phyloP scores from a whole-genome alignment of 257 asterid genomes.

The Ilex asprella region DNA sequence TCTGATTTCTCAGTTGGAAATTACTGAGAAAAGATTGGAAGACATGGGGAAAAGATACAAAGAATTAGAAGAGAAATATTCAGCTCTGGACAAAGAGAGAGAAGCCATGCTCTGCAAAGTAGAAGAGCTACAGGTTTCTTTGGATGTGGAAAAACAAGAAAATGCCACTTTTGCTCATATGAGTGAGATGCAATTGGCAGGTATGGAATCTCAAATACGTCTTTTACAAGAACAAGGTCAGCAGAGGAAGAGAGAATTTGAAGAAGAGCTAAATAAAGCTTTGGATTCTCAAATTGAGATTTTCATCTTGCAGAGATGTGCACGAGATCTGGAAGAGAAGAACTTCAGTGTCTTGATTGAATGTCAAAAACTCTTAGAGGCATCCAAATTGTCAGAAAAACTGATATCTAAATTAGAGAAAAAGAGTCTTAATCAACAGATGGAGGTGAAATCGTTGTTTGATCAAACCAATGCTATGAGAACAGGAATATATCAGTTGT shows the following conservation, averaged over 20 bases:
- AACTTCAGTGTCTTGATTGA: conserved; percentile 30
- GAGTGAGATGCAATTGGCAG: conserved; percentile 34
- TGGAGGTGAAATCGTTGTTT: conserved; percentile 45
- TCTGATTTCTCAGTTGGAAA: conserved; percentile 51
- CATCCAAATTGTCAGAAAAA: conserved; percentile 35
- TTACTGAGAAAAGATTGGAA: conserved; percentile 38
- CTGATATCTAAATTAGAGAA: conserved; percentile 45
- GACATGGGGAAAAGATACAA: conserved; percentile 48
- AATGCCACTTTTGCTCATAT: conserved; percentile 35
- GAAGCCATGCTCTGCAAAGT: conserved; percentile 43
- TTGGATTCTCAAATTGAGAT: conserved; percentile 54
- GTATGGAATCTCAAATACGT: conserved; percentile 38
- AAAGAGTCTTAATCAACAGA: conserved; percentile 34
- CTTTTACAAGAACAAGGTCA: conserved; percentile 47
- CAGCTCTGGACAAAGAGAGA: conserved; percentile 62
- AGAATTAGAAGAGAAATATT: conserved; percentile 54
- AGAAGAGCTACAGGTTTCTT: conserved; percentile 50
- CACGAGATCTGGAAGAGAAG: conserved; percentile 50
- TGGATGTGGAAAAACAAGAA: conserved; percentile 57
- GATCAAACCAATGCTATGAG: conserved; percentile 46
- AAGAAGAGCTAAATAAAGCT: conserved; percentile 46
- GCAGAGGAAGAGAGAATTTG: conserved; percentile 48
- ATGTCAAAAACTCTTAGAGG: conserved; percentile 46
- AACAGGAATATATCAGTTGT: conserved; percentile 40
- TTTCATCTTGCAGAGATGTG: conserved; percentile 43